Evolutionary conservation across 441 rosid genomes (phyloP).

Genomic region (Rhodomyrtus psidioides): DNA sequence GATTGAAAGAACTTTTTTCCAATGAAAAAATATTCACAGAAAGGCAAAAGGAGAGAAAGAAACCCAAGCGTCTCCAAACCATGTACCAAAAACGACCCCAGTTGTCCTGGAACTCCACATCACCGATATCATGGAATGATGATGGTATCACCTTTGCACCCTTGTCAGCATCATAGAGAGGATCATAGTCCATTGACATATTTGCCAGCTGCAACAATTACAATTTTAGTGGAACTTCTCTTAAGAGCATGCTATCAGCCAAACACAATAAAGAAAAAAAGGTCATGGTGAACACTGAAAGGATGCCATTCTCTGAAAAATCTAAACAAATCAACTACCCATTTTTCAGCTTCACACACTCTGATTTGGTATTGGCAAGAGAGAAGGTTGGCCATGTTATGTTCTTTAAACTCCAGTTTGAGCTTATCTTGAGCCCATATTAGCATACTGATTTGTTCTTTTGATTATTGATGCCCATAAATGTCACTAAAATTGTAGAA

Average conservation of each 20-base stretch:
- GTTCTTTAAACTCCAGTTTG: neutral
- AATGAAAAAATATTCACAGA: neutral
- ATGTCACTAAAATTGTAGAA: neutral
- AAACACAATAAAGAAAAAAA: neutral
- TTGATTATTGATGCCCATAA: neutral
- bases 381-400: neutral
- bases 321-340: neutral
- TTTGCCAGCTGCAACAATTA: constrained; percentile 55
- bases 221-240: neutral
- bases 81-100: constrained; percentile 91
- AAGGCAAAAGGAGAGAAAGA: neutral
- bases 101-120: constrained; percentile 93
- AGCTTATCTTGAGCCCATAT: neutral
- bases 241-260: neutral
- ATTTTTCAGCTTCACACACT: neutral
- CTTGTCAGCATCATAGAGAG: constrained; percentile 73
- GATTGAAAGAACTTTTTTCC: neutral
- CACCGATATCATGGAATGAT: constrained; percentile 85
- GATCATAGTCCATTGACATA: constrained; percentile 69
- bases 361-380: neutral
- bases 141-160: constrained; percentile 79
- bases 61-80: neutral
- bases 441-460: neutral
- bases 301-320: neutral
- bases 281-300: neutral